phyloP scores from a whole-genome alignment of 2,329 filamentous ascomycete genomes.

The Thielaviopsis cerberus region DNA sequence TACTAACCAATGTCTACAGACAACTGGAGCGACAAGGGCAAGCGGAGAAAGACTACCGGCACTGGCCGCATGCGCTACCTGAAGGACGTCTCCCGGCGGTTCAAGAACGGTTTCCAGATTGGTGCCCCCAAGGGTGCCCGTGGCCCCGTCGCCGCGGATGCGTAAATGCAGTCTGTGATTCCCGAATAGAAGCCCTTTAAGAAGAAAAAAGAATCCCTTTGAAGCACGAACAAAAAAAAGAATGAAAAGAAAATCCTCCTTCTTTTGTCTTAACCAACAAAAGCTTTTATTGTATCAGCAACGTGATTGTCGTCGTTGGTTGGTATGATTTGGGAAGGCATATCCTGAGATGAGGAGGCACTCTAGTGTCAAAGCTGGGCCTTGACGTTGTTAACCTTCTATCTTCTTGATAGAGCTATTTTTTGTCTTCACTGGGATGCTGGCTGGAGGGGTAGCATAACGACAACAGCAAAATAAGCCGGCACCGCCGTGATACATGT shows the following conservation, averaged over 20 bases:
- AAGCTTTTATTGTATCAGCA: background rate
- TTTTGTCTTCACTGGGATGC: slow-evolving; percentile 15
- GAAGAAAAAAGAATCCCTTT: slow-evolving; percentile 13
- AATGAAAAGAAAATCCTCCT: slow-evolving; percentile 3
- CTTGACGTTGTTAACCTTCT: background rate
- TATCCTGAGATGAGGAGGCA: background rate
- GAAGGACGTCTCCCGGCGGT: slow-evolving; percentile 77
- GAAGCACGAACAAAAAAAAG: slow-evolving; percentile 8
- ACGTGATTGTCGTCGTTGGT: background rate
- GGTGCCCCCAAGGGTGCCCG: slow-evolving; percentile 72
- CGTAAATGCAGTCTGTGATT: slow-evolving; percentile 16
- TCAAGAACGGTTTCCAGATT: slow-evolving; percentile 95
- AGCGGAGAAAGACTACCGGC: slow-evolving; percentile 98
- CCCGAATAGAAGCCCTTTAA: slow-evolving; percentile 14
- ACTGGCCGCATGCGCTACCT: slow-evolving; percentile 92
- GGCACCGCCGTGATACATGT: background rate
- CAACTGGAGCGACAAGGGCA: slow-evolving; percentile 99
- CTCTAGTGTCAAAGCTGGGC: background rate
- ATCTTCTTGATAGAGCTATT: background rate
- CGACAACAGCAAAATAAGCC: background rate
- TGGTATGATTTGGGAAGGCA: background rate
- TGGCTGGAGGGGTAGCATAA: background rate
- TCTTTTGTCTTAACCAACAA: background rate
- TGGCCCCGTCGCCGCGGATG: slow-evolving; percentile 33
- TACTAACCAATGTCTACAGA: slow-evolving; percentile 31